These are phyloP conservation scores for Pseudocercospora eumusae DNA, from an alignment of 2,329 filamentous ascomycete genomes.

Conservation along the genomic window DNA sequence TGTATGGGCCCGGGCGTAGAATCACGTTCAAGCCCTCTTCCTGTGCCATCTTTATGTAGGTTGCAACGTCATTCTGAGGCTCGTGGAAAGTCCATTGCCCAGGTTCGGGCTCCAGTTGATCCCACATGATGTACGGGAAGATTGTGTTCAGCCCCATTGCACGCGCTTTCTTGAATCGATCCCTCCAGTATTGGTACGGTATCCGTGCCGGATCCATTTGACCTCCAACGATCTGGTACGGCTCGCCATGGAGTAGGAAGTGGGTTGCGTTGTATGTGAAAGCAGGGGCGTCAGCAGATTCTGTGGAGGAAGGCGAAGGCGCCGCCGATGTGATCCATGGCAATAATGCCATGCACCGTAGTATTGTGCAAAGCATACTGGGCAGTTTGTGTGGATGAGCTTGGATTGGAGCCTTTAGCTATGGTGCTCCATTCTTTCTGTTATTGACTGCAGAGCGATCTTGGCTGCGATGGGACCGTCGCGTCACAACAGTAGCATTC, in stretches of 20 bases:
- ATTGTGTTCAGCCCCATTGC: conserved; percentile 56
- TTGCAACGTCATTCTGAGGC: conserved; percentile 51
- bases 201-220: conserved; percentile 57
- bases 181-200: conserved; percentile 50
- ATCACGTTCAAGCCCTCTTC: conserved; percentile 52
- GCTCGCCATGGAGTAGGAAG: conserved; percentile 16
- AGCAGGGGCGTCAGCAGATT: neutral
- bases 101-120: conserved; percentile 48
- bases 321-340: neutral
- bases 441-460: neutral
- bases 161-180: conserved; percentile 48
- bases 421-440: neutral
- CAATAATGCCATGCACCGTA: neutral
- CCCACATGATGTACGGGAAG: conserved; percentile 56
- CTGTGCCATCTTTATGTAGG: conserved; percentile 52
- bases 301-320: conserved; percentile 1
- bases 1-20: conserved; percentile 52
- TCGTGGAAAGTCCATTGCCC: conserved; percentile 45
- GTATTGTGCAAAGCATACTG: neutral
- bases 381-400: neutral
- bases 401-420: neutral
- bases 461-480: neutral
- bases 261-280: conserved; percentile 18
- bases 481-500: conserved; percentile 10
- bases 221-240: conserved; percentile 48